Evolutionary conservation across 768 basidiomycete species (phyloP).

Genomic region (Strobilomyces dryophilus): DNA sequence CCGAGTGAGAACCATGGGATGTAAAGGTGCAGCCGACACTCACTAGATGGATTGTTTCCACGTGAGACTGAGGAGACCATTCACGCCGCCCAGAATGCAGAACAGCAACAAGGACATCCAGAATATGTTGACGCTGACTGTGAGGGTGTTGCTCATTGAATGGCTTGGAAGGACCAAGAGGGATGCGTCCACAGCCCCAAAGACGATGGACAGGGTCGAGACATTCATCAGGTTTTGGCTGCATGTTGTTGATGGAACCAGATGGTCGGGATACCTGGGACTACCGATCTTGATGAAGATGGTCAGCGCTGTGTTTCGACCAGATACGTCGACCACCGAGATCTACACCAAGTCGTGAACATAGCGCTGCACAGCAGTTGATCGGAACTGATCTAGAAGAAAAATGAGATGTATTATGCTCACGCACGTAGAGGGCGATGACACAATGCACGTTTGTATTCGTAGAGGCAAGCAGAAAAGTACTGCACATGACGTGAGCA

Average conservation of each 20-base stretch:
- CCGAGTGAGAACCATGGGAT: background rate
- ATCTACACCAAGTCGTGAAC: constrained; percentile 46
- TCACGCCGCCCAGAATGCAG: constrained; percentile 49
- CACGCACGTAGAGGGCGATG: background rate
- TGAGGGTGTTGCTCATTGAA: constrained; percentile 27
- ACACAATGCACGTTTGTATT: constrained; percentile 37
- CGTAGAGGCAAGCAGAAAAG: constrained; percentile 44
- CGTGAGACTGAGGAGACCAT: constrained; percentile 47
- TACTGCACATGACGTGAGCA: constrained; percentile 32
- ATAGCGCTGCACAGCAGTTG: constrained; percentile 48
- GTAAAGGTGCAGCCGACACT: constrained; percentile 6
- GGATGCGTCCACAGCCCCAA: constrained; percentile 47
- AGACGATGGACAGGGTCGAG: constrained; percentile 53
- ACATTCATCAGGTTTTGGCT: constrained; percentile 44
- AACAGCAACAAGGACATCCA: constrained; percentile 54
- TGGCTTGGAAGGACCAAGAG: constrained; percentile 42
- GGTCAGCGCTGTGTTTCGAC: constrained; percentile 41
- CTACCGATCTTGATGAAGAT: constrained; percentile 51
- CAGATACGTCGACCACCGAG: constrained; percentile 47
- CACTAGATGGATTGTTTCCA: constrained; percentile 56
- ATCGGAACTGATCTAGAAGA: constrained; percentile 47
- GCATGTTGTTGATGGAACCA: constrained; percentile 50
- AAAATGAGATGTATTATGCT: background rate
- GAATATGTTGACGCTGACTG: constrained; percentile 43
- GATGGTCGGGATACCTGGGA: constrained; percentile 48